phyloP scores from a whole-genome alignment of 345 rosid genomes.

The Euphorbia pulcherrima region DNA sequence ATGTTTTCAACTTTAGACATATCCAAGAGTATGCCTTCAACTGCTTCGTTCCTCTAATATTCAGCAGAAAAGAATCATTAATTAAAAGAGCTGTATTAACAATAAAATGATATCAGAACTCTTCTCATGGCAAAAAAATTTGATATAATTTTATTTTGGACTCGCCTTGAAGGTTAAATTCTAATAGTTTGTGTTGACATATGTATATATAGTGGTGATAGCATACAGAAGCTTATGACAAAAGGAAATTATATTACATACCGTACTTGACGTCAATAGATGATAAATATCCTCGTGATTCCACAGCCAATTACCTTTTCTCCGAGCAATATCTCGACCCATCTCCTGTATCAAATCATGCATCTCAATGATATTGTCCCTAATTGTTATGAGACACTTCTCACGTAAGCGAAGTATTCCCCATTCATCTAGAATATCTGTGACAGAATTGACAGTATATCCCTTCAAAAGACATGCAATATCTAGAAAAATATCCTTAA shows the following conservation, averaged over 20 bases:
- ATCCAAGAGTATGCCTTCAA: conserved; percentile 8
- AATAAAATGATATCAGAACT: no score
- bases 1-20: conserved; percentile 1
- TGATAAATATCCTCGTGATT: no score
- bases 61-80: neutral
- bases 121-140: no score
- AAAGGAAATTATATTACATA: neutral
- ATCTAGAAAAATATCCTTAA: conserved; percentile 14
- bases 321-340: no score
- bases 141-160: no score
- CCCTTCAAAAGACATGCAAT: conserved; percentile 19
- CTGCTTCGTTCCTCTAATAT: conserved; percentile 17
- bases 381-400: conserved; percentile 4
- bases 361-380: neutral
- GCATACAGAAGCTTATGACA: neutral
- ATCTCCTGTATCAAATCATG: no score
- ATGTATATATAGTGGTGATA: neutral
- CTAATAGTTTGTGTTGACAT: conserved; percentile 4
- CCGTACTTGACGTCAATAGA: no score
- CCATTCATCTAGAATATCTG: neutral
- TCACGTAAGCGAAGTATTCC: conserved; percentile 2
- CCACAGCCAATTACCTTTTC: no score
- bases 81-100: neutral
- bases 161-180: neutral
- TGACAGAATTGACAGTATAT: neutral